A percentile compares a stretch with the other conserved stretches of the same genome.
These are phyloP conservation scores for Lignosus rhinocerotis DNA, from an alignment of 1,284 basidiomycete species.

Conservation along the genomic window DNA sequence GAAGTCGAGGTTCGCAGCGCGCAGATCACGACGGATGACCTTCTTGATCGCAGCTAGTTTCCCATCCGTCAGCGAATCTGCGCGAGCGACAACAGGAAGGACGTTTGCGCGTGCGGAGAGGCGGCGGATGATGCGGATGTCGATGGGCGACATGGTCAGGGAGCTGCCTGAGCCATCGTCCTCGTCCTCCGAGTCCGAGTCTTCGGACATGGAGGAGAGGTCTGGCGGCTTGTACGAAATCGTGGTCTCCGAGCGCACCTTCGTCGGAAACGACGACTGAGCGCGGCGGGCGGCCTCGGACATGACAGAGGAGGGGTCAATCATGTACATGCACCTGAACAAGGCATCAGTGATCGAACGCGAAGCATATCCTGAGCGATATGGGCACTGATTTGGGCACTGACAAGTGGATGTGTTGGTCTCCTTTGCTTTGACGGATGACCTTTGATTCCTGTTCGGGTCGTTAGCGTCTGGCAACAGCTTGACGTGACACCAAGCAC, in stretches of 20 bases:
- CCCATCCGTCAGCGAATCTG: slow-evolving; percentile 78
- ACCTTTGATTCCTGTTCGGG: slow-evolving; percentile 75
- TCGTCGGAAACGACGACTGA: slow-evolving; percentile 47
- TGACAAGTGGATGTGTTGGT: slow-evolving; percentile 82
- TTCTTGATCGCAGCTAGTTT: slow-evolving; percentile 65
- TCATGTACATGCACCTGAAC: slow-evolving; percentile 74
- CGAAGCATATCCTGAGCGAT: slow-evolving; percentile 1
- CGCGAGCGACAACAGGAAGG: slow-evolving; percentile 72
- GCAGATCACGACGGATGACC: slow-evolving; percentile 64
- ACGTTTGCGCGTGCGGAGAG: slow-evolving; percentile 72
- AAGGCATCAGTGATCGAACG: slow-evolving; percentile 24
- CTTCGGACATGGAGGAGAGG: slow-evolving; percentile 44
- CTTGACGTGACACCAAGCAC: slow-evolving; percentile 1
- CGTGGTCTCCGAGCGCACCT: slow-evolving; percentile 61
- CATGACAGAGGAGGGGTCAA: slow-evolving; percentile 74
- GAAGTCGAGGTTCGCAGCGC: slow-evolving; percentile 65
- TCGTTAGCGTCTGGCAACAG: slow-evolving; percentile 7
- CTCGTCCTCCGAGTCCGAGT: slow-evolving; percentile 46
- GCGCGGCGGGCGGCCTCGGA: slow-evolving; percentile 49
- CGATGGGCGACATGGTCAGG: slow-evolving; percentile 70
- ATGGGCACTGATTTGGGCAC: slow-evolving; percentile 39
- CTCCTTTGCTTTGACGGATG: slow-evolving; percentile 77
- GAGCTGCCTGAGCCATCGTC: slow-evolving; percentile 48
- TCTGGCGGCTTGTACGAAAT: slow-evolving; percentile 56
- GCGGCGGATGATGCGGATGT: slow-evolving; percentile 73